Conservation (phyloP, 345 rosid genomes). For the Schrenkiella parvula region DNA sequence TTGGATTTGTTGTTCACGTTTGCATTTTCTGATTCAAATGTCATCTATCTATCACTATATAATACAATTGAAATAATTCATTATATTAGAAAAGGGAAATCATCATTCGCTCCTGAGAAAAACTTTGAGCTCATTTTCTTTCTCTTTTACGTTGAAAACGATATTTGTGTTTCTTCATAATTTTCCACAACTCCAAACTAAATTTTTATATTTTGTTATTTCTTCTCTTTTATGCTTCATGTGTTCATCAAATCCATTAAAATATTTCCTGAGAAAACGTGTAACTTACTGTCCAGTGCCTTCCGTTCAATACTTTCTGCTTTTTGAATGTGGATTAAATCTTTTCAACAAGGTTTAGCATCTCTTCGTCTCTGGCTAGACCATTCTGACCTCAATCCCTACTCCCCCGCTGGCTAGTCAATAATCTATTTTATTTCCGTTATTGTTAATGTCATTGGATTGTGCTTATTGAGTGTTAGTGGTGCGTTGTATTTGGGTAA, state of each 20-base stretch:
- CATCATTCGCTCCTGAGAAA: background rate
- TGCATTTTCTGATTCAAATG: no score
- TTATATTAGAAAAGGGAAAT: background rate
- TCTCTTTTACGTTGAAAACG: background rate
- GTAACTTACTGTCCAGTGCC: background rate
- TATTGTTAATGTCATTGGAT: background rate
- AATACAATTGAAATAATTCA: background rate
- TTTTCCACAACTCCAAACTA: background rate
- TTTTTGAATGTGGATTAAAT: background rate
- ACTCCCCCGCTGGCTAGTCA: constrained; percentile 36
- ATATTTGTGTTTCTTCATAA: background rate
- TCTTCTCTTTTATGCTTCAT: no score
- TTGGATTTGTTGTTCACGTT: no score
- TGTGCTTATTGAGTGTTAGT: background rate
- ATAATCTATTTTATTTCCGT: background rate
- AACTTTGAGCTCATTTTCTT: constrained; percentile 8
- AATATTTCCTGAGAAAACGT: background rate
- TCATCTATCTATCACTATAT: no score
- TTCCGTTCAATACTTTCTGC: background rate
- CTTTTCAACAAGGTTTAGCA: background rate
- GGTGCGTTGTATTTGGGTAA: background rate
- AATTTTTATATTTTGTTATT: no score
- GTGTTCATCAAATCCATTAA: background rate
- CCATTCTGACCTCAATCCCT: constrained; percentile 12
- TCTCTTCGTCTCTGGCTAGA: background rate